Evolutionary conservation across 2,329 filamentous ascomycete genomes (phyloP), one percentile per base, ranked within the genome.

Genomic region (Tolypocladium sp.): DNA sequence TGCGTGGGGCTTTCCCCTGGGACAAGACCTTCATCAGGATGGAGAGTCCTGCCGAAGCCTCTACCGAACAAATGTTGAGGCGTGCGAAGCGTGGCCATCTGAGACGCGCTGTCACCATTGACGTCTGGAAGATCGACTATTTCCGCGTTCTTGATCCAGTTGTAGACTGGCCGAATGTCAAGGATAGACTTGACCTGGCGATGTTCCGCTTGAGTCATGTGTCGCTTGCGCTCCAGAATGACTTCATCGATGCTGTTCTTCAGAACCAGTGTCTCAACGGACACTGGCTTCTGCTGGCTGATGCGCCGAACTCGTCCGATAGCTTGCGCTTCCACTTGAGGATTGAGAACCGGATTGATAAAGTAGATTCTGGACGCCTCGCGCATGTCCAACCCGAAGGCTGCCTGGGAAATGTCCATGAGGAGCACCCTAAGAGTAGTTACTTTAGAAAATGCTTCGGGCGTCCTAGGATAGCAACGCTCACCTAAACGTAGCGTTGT

Each of bases 361-460:
- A 97, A 97, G 73, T 92, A 95, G 12, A 97, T 87, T 2, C 93
- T 80, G 5, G 89, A 94, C 1, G 92, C 92, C 13, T 84, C 86
- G 57, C 86, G 87, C 71, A 97, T 86, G 69, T 97, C 92, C 0
- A 97, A 79, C 0, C 93, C 93, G 62, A 92, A 91, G 0, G 92
- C 91, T 37, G 92, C 92, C 69, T 94, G 91, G 1, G 84, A 85
- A n/a, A 97, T 83, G 68, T 96, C 92, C 88, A 97, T 96, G 1
- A 97, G 79, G 2, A 97, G 76, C 0, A 97, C 91, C 7, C 90
- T 58, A 22, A 9, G 15, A 52, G 7, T n/a, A 42, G 55, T 67
- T 25, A 62, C 57, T 27, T 40, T 46, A 58, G 49, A 20, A 41
- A 9, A 54, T 7, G 20, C 37, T 10, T 40, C 44, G 4, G 10